A percentile compares a stretch with the other conserved stretches of the same genome.
These are phyloP conservation scores for Penicillium manginii DNA, from an alignment of 495 filamentous ascomycete species.

Conservation along the genomic window DNA sequence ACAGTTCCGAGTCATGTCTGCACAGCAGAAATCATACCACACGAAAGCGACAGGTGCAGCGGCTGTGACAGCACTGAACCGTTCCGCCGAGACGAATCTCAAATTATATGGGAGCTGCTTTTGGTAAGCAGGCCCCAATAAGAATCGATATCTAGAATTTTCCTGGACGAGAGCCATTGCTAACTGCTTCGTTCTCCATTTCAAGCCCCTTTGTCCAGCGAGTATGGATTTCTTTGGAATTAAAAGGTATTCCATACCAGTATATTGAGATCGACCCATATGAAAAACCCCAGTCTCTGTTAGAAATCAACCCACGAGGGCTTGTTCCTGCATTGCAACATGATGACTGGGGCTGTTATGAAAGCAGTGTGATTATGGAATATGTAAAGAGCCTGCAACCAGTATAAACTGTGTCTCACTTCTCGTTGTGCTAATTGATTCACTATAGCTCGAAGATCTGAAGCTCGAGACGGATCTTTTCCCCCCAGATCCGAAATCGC, in stretches of 20 bases:
- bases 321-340: constrained; percentile 83
- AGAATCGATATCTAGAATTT: neutral
- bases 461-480: constrained; percentile 63
- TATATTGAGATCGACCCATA: constrained; percentile 94
- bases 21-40: constrained; percentile 74
- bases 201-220: constrained; percentile 82
- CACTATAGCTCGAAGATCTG: constrained; percentile 74
- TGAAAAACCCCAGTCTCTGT: constrained; percentile 72
- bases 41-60: constrained; percentile 83
- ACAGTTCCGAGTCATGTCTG: constrained; percentile 48
- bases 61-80: constrained; percentile 71
- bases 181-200: constrained; percentile 22
- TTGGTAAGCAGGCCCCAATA: constrained; percentile 63
- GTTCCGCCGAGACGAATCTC: constrained; percentile 69
- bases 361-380: constrained; percentile 88
- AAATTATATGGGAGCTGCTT: constrained; percentile 91
- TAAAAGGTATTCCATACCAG: constrained; percentile 81
- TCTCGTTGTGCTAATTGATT: constrained; percentile 11
- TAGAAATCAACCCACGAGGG: constrained; percentile 88
- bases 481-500: constrained; percentile 62
- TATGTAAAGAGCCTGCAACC: constrained; percentile 58
- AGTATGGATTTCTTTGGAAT: constrained; percentile 94
- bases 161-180: neutral
- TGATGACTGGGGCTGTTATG: constrained; percentile 85
- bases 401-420: neutral